These are phyloP conservation scores for Carpinus viminea DNA, from an alignment of 306 rosid species.

Conservation along the genomic window DNA sequence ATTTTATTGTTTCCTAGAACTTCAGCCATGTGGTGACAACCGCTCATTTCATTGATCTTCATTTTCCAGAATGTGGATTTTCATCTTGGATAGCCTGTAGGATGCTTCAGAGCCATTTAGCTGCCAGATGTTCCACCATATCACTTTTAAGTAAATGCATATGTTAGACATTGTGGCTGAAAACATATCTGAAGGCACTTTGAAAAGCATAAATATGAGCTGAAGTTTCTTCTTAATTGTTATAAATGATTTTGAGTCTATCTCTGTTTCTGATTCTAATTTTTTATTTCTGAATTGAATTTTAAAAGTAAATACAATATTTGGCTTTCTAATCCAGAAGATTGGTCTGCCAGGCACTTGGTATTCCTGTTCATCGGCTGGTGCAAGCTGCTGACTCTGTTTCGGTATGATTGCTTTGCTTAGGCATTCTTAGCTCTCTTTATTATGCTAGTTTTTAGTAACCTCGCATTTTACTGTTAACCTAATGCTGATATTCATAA, in stretches of 20 bases:
- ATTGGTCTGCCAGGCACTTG: conserved; percentile 73
- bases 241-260: conserved; percentile 1
- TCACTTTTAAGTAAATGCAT: background rate
- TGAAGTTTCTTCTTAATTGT: background rate
- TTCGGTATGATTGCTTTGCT: conserved; percentile 39
- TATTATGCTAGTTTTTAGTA: conserved; percentile 1
- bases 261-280: background rate
- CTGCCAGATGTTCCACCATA: background rate
- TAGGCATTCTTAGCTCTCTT: background rate
- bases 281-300: conserved; percentile 4
- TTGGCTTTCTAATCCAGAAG: conserved; percentile 19
- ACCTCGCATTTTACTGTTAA: conserved; percentile 1
- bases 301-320: background rate
- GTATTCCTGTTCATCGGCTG: conserved; percentile 83
- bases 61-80: background rate
- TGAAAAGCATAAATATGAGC: background rate
- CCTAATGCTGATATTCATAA: background rate
- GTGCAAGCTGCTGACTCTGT: conserved; percentile 93
- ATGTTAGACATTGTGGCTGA: background rate
- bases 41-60: background rate
- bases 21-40: background rate
- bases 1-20: background rate
- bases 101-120: background rate
- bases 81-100: background rate
- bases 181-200: background rate